Base-by-base conservation (phyloP, 805 yeast genomes). In the Ogataea trehaloabstinens region DNA sequence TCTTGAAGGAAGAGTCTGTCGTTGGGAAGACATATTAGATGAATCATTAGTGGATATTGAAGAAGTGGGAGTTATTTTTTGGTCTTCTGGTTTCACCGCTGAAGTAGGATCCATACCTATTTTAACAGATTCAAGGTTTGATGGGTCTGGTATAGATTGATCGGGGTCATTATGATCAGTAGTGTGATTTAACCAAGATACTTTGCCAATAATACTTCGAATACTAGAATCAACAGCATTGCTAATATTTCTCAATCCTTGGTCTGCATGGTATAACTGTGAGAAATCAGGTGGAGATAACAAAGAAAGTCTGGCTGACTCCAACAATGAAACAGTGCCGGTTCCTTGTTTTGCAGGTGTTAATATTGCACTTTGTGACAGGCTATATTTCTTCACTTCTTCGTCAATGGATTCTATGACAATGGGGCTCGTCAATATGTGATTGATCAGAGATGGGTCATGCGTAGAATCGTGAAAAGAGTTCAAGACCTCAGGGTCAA, bases 171-270 rank as follows among this genome's bases (percentile, higher is more conserved):
- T 41, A 6, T 40, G 31, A 10, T 36, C 41, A 12, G 20, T 27
- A 2, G 25, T 21, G 20, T 48, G 49, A 19, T 40, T 45, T 22
- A 59, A 38, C 60, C 63, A 58, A 0, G 66, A 42, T 11, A 64
- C 65, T 41, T 46, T 54, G 2, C 67, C 67, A 37, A 63, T 52
- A 3, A 64, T 56, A 42, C 46, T 56, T 27, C 51, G 52, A 20
- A 64, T 48, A 42, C 67, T 61, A 12, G 61, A 45, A 40, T 64
- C 68, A 13, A 64, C 63, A n/a, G 67, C 56, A 24, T 41, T 48
- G 34, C 66, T 60, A 12, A 64, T 59, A 8, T 58, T 54, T 35
- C 62, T 46, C 5, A 64, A 24, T 1, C 68, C 66, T 42, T 64
- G 67, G 40, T 64, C 66, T 1, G 68, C 66, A 31, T 56, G 58